phyloP scores from a whole-genome alignment of 1,139 yeast genomes.

The Saccharomyces hybrid region DNA sequence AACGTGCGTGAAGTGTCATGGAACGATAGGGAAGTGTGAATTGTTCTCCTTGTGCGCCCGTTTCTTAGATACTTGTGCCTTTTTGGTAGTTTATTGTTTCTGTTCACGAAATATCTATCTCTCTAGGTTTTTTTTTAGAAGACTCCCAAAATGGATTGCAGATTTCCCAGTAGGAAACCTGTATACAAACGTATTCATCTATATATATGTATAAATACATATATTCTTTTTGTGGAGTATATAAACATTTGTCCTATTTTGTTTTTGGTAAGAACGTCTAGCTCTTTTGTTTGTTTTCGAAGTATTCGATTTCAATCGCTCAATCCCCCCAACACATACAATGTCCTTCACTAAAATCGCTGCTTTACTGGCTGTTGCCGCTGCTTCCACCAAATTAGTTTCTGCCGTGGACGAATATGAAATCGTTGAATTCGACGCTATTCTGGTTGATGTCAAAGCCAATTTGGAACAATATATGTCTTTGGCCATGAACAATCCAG shows the following conservation, averaged over 20 bases:
- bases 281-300: no score
- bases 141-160: background rate
- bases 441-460: conserved; percentile 16
- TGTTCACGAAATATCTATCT: no score
- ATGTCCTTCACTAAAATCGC: conserved; percentile 11
- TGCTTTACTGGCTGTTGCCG: conserved; percentile 13
- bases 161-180: no score
- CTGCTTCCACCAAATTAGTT: conserved; percentile 8
- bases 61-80: no score
- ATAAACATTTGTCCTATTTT: background rate
- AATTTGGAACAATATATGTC: conserved; percentile 18
- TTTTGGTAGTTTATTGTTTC: no score
- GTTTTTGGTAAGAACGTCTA: background rate
- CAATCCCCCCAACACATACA: background rate
- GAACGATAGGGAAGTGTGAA: no score
- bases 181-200: background rate
- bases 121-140: background rate
- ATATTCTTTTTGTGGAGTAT: background rate
- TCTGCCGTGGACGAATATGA: conserved; percentile 12
- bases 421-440: conserved; percentile 17
- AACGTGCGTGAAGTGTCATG: no score
- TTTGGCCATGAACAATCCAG: conserved; percentile 15
- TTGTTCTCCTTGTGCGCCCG: no score
- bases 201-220: background rate
- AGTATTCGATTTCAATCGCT: background rate